Evolutionary conservation across 805 yeast species (phyloP).

Genomic region (Candida easanensis): DNA sequence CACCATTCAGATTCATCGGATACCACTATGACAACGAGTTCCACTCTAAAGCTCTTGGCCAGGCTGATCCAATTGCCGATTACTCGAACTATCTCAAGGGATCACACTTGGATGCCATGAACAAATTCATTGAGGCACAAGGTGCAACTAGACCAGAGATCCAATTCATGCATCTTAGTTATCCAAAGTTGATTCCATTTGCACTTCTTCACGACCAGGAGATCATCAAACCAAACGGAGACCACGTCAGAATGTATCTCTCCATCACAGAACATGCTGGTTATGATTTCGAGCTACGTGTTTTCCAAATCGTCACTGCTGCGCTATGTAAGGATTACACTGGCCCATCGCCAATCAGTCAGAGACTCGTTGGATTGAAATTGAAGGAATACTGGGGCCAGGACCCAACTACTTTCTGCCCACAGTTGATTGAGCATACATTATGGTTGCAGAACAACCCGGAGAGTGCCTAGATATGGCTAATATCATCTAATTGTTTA

Average conservation of each 20-base stretch:
- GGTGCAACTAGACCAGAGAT: slow-evolving; percentile 21
- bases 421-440: slow-evolving; percentile 33
- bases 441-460: slow-evolving; percentile 31
- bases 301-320: slow-evolving; percentile 38
- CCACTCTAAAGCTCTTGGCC: slow-evolving; percentile 41
- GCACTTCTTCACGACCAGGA: slow-evolving; percentile 27
- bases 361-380: slow-evolving; percentile 26
- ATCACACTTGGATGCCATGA: slow-evolving; percentile 16
- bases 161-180: slow-evolving; percentile 56
- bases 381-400: slow-evolving; percentile 29
- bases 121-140: slow-evolving; percentile 15
- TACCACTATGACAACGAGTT: slow-evolving; percentile 24
- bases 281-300: slow-evolving; percentile 38
- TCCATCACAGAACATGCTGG: slow-evolving; percentile 26
- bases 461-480: slow-evolving; percentile 14
- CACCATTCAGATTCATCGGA: slow-evolving; percentile 36
- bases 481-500: too few relatives aligned
- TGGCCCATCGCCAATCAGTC: slow-evolving; percentile 23
- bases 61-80: slow-evolving; percentile 36
- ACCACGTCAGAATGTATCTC: slow-evolving; percentile 34
- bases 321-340: slow-evolving; percentile 33
- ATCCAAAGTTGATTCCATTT: slow-evolving; percentile 48
- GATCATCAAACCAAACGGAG: slow-evolving; percentile 21
- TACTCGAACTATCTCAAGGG: slow-evolving; percentile 24
- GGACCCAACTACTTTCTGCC: slow-evolving; percentile 30